Conservation (phyloP, 2,329 filamentous ascomycete species). For the Sclerotinia subarctica region DNA sequence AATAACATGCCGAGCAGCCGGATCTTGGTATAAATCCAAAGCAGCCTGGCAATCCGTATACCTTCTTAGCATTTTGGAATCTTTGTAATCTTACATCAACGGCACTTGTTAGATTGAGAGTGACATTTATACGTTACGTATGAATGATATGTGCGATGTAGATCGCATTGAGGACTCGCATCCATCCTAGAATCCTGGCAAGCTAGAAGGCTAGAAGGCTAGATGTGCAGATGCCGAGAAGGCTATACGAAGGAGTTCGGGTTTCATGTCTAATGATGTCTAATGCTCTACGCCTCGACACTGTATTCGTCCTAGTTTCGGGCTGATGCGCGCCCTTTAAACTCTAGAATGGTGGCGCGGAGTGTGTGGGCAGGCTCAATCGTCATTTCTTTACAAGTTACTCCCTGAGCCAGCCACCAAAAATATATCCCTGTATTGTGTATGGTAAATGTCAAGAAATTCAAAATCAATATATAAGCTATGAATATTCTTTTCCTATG, state of each 20-base stretch:
- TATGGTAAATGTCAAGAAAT: background rate
- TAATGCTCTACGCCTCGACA: too few relatives aligned
- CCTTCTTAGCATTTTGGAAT: background rate
- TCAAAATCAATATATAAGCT: background rate
- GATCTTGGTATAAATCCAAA: background rate
- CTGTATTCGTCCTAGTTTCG: too few relatives aligned
- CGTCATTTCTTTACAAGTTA: constrained; percentile 1
- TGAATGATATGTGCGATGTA: background rate
- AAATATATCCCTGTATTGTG: background rate
- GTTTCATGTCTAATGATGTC: background rate
- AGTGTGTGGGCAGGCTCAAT: background rate
- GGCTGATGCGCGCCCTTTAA: too few relatives aligned
- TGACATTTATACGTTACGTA: background rate
- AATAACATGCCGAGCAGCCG: constrained; percentile 6
- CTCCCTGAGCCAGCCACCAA: constrained; percentile 1
- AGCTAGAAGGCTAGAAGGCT: background rate
- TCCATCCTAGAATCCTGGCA: background rate
- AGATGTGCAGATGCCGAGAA: too few relatives aligned
- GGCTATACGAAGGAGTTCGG: background rate
- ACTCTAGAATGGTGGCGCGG: background rate
- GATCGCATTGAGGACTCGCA: background rate
- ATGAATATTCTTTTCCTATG: background rate
- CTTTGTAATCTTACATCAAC: background rate
- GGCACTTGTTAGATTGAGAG: too few relatives aligned
- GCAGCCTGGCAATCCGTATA: background rate